Percentiles rank a stretch among this genome's conserved stretches.
These are phyloP conservation scores for Pseudocercospora crystallina DNA, from an alignment of 2,329 filamentous ascomycete species.

Conservation along the genomic window DNA sequence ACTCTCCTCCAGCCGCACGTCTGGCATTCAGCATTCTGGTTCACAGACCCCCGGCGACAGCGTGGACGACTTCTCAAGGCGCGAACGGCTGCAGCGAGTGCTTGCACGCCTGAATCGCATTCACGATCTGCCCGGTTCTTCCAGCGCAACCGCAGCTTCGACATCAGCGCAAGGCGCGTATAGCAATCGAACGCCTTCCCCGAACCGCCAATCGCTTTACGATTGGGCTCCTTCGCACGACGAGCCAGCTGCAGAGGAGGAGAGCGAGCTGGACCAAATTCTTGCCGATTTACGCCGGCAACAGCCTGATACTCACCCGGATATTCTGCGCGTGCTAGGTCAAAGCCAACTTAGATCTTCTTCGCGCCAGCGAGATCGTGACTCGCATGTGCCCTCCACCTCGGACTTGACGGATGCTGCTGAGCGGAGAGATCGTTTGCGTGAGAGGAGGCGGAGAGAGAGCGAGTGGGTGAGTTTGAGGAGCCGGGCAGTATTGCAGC, in stretches of 20 bases:
- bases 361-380: conserved; percentile 31
- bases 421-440: conserved; percentile 28
- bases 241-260: conserved; percentile 36
- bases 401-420: conserved; percentile 25
- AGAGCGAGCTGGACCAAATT: conserved; percentile 42
- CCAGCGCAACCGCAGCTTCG: conserved; percentile 15
- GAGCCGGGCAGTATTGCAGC: conserved; percentile 34
- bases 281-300: conserved; percentile 42
- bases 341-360: conserved; percentile 37
- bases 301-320: conserved; percentile 39
- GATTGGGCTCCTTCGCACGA: conserved; percentile 58
- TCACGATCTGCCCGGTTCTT: conserved; percentile 36
- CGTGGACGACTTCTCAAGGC: conserved; percentile 40
- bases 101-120: conserved; percentile 48
- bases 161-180: conserved; percentile 41
- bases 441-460: conserved; percentile 31
- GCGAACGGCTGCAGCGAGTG: conserved; percentile 45
- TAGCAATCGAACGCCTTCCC: conserved; percentile 51
- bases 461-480: conserved; percentile 33
- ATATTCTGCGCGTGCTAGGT: conserved; percentile 39
- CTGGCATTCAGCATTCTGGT: not conserved
- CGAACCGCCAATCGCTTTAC: conserved; percentile 56
- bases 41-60: conserved; percentile 23
- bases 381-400: conserved; percentile 26
- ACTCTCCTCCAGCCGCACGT: conserved; percentile 1